Base-by-base conservation (phyloP, 2,329 filamentous ascomycete species). In the Byssoonygena ceratinophila region DNA sequence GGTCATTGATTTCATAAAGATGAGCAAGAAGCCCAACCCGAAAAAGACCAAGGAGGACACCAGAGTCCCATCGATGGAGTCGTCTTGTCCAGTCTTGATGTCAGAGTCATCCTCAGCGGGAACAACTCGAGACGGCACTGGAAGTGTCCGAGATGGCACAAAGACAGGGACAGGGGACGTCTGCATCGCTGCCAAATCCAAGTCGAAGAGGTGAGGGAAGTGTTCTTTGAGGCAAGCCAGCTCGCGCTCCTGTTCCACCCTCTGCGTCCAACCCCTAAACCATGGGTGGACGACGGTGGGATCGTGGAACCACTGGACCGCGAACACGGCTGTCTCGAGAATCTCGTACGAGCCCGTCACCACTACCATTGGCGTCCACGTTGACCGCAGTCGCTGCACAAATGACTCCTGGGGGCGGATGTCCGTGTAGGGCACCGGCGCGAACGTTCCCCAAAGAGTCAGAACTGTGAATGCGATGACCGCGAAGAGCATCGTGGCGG, bases 401-500 rank as follows among this genome's bases (percentile, higher is more conserved):
- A 61, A 58, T 12, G 51, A 40, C 40, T 61, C 57, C 14, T 54
- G 45, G 36, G 60, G 59, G 44, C 50, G 44, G 41, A 57, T 59
- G 31, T 59, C 37, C 14, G 60, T 58, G 11, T 49, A 52, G 11
- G 60, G 60, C 25, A 61, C 55, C 8, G 56, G 58, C 41, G 58
- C 46, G 41, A 59, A 58, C 22, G 58, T 51, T 27, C 62, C 60
- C 60, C 60, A 62, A 25, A 64, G 53, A 45, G 60, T 55, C 36
- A 65, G 31, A 37, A 57, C 39, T 40, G 58, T 22, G 37, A 61
- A 55, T 27, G 61, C 25, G 29, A 64, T 55, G 4, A 59, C 55
- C 27, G 20, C 4, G 20, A 63, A 25, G 40, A 63, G 37, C 57
- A 64, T 59, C 27, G 48, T 59, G 20, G 50, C 29, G 55, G 45